phyloP scores from a whole-genome alignment of 2,329 filamentous ascomycete species.

The Rasamsonia emersonii region DNA sequence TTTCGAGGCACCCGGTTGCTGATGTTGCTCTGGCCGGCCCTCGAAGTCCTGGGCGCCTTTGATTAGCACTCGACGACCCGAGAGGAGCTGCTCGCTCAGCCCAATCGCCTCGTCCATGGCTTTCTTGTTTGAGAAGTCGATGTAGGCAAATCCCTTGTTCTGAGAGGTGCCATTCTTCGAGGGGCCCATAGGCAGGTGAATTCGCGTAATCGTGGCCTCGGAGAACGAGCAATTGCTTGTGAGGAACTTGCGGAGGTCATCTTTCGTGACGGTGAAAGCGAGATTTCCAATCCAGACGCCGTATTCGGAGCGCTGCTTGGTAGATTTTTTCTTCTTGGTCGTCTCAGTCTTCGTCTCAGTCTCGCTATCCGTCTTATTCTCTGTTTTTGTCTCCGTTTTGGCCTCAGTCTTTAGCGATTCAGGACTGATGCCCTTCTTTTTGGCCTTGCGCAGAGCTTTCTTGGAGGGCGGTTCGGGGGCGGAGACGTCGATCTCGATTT shows the following conservation, averaged over 20 bases:
- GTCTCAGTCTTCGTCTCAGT: slow-evolving; percentile 25
- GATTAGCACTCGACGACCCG: slow-evolving; percentile 75
- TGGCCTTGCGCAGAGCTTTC: slow-evolving; percentile 79
- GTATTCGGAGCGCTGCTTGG: slow-evolving; percentile 58
- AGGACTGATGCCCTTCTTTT: slow-evolving; percentile 49
- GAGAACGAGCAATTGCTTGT: slow-evolving; percentile 58
- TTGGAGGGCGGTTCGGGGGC: slow-evolving; percentile 95
- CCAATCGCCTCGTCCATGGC: slow-evolving; percentile 69
- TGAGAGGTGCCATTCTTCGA: slow-evolving; percentile 47
- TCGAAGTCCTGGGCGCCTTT: slow-evolving; percentile 88
- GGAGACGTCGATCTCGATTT: slow-evolving; percentile 81
- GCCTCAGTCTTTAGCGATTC: slow-evolving; percentile 7
- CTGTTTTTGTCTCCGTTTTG: slow-evolving; percentile 31
- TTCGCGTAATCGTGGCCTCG: slow-evolving; percentile 66
- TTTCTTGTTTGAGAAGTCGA: slow-evolving; percentile 69
- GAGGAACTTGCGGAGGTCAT: slow-evolving; percentile 72
- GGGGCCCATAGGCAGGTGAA: slow-evolving; percentile 63
- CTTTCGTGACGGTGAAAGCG: slow-evolving; percentile 68
- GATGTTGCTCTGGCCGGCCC: slow-evolving; percentile 67
- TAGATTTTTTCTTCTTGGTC: slow-evolving; percentile 35
- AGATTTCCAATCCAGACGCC: slow-evolving; percentile 96
- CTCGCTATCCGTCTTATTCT: slow-evolving; percentile 19
- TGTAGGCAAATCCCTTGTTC: slow-evolving; percentile 94
- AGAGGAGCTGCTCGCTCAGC: slow-evolving; percentile 73
- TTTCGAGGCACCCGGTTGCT: slow-evolving; percentile 24